Evolutionary conservation across 108 stramenopile species (phyloP).

Genomic region (Cylindrotheca fusiformis): DNA sequence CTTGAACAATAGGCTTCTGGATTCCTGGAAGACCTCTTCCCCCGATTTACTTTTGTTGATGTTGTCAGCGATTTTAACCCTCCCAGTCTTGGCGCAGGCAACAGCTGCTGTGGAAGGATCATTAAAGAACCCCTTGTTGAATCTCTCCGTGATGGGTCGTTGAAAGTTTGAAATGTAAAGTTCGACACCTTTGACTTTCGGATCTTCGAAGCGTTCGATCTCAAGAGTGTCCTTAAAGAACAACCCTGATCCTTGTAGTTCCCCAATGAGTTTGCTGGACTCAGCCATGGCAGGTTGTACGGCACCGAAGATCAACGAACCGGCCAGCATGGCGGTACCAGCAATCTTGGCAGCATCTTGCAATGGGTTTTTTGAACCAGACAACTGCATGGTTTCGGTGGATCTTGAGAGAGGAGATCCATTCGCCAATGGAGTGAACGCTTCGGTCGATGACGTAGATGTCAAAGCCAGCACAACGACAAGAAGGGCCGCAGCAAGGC

Average conservation of each 20-base stretch:
- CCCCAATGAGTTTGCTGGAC: constrained; percentile 55
- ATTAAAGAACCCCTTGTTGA: constrained; percentile 75
- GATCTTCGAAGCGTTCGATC: constrained; percentile 83
- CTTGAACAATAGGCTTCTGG: constrained; percentile 81
- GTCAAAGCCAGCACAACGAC: no score
- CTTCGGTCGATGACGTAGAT: no score
- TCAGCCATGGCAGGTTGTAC: constrained; percentile 34
- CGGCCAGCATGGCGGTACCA: constrained; percentile 7
- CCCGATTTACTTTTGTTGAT: constrained; percentile 64
- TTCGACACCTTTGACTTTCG: constrained; percentile 77
- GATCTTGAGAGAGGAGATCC: no score
- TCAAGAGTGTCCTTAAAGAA: constrained; percentile 87
- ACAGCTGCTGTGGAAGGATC: constrained; percentile 85
- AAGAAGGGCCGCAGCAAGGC: no score
- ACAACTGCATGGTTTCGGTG: neutral
- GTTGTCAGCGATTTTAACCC: constrained; percentile 67
- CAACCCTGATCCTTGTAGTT: constrained; percentile 75
- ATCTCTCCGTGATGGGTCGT: constrained; percentile 81
- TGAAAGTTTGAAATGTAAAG: constrained; percentile 91
- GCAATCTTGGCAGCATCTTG: neutral
- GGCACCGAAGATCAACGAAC: constrained; percentile 8
- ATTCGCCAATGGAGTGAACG: no score
- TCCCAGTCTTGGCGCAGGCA: constrained; percentile 72
- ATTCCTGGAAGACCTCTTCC: constrained; percentile 88
- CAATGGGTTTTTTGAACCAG: neutral